Conservation (phyloP, 148 eudicot species). For the Cornus florida region DNA sequence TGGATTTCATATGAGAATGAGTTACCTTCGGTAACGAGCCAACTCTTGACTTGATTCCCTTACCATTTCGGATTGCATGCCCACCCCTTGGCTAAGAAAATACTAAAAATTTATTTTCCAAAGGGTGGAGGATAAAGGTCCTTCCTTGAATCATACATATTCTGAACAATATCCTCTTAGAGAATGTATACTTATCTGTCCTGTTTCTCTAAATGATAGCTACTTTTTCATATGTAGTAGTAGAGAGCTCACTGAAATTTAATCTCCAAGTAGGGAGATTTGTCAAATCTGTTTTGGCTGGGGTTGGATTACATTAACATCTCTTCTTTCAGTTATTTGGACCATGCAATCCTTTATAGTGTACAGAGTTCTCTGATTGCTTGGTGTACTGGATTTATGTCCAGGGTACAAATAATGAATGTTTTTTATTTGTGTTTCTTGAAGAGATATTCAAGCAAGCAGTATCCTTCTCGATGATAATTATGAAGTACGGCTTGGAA, state of each 20-base stretch:
- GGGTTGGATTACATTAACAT: background rate
- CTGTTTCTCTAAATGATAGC: background rate
- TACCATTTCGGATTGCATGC: background rate
- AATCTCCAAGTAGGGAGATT: background rate
- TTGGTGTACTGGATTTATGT: background rate
- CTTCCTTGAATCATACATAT: background rate
- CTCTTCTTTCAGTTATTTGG: background rate
- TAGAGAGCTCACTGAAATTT: background rate
- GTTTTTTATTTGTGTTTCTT: background rate
- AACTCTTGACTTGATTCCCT: background rate
- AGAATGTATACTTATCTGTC: background rate
- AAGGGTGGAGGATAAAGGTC: background rate
- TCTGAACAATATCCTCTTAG: background rate
- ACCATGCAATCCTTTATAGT: background rate
- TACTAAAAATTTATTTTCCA: background rate
- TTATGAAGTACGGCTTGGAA: slow-evolving; percentile 47
- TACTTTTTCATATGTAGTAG: slow-evolving; percentile 1
- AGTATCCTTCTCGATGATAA: slow-evolving; percentile 55
- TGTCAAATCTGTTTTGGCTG: background rate
- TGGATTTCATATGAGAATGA: background rate
- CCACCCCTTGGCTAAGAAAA: background rate
- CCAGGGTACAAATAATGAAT: background rate
- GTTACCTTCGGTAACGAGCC: background rate
- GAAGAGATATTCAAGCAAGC: slow-evolving; percentile 48
- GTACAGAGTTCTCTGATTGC: background rate